Percentiles rank a stretch among this genome's conserved stretches.
These are phyloP conservation scores for Chlorella sorokiniana DNA, from an alignment of 139 green algal species.

Conservation along the genomic window DNA sequence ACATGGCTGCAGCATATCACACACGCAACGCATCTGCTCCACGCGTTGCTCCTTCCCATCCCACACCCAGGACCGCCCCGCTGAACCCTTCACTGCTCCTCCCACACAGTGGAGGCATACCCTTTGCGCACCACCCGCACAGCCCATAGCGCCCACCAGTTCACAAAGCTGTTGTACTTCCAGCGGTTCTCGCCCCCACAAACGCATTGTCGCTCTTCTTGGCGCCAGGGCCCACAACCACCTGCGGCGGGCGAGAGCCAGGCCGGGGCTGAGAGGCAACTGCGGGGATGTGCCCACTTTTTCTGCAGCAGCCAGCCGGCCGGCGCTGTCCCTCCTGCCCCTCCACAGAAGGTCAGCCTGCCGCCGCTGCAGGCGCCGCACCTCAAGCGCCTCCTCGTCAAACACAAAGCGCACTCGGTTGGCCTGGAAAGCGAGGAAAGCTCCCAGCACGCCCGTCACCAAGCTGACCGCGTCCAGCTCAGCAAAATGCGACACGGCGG, in stretches of 20 bases:
- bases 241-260: too few species aligned
- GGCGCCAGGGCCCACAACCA: conserved; percentile 54
- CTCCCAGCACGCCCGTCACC: conserved; percentile 64
- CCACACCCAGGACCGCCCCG: too few species aligned
- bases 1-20: too few species aligned
- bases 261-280: not conserved
- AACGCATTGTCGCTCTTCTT: conserved; percentile 84
- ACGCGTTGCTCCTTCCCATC: too few species aligned
- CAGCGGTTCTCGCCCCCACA: conserved; percentile 85
- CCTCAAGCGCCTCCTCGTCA: conserved; percentile 70
- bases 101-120: too few species aligned
- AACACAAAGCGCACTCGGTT: conserved; percentile 83
- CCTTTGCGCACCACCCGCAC: not conserved
- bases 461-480: conserved; percentile 23
- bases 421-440: conserved; percentile 78
- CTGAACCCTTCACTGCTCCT: too few species aligned
- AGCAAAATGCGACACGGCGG: conserved; percentile 32
- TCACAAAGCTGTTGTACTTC: conserved; percentile 84
- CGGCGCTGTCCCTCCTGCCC: too few species aligned
- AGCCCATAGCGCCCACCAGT: conserved; percentile 72
- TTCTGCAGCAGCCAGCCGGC: not conserved
- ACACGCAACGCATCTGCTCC: too few species aligned
- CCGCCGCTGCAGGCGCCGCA: not conserved
- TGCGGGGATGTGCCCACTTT: not conserved
- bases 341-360: too few species aligned